Base-by-base conservation (phyloP, 176 grass and related monocot genomes). In the Avena sativa region DNA sequence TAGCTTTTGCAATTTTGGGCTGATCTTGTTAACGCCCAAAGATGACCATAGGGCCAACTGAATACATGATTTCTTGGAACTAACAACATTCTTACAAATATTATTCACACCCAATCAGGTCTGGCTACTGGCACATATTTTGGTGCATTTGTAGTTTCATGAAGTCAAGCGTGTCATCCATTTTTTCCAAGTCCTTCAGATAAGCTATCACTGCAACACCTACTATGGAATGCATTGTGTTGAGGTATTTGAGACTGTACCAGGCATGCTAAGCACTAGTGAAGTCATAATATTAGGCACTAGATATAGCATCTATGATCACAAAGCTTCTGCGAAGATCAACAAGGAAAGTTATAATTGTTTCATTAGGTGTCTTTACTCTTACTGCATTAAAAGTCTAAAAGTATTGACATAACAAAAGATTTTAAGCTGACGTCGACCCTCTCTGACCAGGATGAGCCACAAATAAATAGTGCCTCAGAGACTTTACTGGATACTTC, bases 81-180 rank as follows among this genome's bases (percentile, higher is more conserved):
- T 58, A 87, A 74, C 23, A 71, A 34, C 25, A 66, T 80, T 46
- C 17, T 85, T 85, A 43, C 71, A 40, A 71, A 71, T 57, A 49
- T 25, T 71, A 83, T 57, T 83, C 30, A 83, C 50, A 23, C 19
- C 20, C 66, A 83, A 23, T 25, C 12, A 49, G 55, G 8, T 60
- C 59, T 48, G 26, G 17, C 36, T 77, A 68, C 23, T 69, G 86
- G 65, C 19, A 68, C 8, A 1, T 77, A 68, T 8, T 62, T 75
- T 30, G 46, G 11, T 48, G 71, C 0, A 70, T 71, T 55, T 70
- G 51, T 48, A 83, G 58, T 53, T 65, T 87, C 86, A 88, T 81
- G 79, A 25, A 13, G 34, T 57, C 0, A 55, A 89, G 64, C 38
- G 9, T 9, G 9, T 52, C 38, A 53, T 53, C 52, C 46, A 55